Percentiles rank a stretch among this genome's conserved stretches.
Evolutionary conservation across 73 alveolate genomes (phyloP).

Genomic region (Paramecium primaurelia): DNA sequence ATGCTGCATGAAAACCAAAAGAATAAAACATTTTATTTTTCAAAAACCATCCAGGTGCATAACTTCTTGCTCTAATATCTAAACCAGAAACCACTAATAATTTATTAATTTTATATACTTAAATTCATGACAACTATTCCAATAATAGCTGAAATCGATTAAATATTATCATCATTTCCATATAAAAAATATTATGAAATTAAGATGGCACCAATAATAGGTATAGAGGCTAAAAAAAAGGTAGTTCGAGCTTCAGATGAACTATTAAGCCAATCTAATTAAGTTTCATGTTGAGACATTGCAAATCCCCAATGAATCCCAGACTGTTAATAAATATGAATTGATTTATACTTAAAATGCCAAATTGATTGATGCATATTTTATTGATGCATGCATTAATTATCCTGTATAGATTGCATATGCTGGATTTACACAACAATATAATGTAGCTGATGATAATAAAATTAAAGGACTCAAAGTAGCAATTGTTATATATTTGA

Average conservation of each 20-base stretch:
- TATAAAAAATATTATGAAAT: neutral
- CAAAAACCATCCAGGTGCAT: conserved; percentile 40
- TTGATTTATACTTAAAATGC: neutral
- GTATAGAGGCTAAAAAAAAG: neutral
- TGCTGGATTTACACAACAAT: neutral
- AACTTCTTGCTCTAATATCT: neutral
- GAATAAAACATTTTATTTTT: conserved; percentile 13
- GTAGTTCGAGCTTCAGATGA: neutral
- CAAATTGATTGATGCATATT: neutral
- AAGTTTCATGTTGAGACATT: neutral
- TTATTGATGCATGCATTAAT: conserved; percentile 3
- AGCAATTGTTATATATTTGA: neutral
- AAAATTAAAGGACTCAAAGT: neutral
- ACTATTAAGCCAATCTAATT: conserved; percentile 20
- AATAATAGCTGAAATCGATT: neutral
- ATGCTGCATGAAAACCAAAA: neutral
- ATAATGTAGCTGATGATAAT: neutral
- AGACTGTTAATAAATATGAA: neutral
- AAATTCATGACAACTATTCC: neutral
- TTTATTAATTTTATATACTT: neutral
- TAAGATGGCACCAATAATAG: neutral
- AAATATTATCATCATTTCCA: neutral
- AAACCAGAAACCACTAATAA: neutral
- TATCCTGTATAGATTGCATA: neutral
- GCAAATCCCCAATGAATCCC: conserved; percentile 45